These are phyloP conservation scores for Omphalotus guepiniiformis DNA, from an alignment of 768 basidiomycete genomes.

Conservation along the genomic window DNA sequence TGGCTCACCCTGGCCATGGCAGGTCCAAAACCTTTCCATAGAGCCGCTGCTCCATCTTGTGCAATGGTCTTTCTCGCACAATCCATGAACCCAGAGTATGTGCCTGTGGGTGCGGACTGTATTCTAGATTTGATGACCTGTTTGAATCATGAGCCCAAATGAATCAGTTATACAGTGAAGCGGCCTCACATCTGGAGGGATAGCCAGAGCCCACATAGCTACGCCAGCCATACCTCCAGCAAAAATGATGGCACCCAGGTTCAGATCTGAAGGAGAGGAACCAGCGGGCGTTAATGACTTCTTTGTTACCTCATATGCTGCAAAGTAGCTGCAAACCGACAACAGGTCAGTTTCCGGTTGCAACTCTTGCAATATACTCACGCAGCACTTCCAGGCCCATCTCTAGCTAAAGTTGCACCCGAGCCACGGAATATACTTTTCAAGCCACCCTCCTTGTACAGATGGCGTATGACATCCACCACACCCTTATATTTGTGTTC, in stretches of 20 bases:
- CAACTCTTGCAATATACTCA: constrained; percentile 36
- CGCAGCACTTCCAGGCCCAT: constrained; percentile 96
- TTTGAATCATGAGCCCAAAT: constrained; percentile 2
- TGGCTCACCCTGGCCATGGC: constrained; percentile 84
- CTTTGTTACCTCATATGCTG: constrained; percentile 94
- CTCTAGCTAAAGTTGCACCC: constrained; percentile 87
- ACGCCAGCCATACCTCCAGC: constrained; percentile 95
- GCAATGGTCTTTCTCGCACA: constrained; percentile 91
- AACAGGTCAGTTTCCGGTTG: constrained; percentile 1
- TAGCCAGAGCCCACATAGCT: constrained; percentile 97
- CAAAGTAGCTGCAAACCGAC: constrained; percentile 74
- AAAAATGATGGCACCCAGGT: constrained; percentile 80
- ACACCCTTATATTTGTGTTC: constrained; percentile 84
- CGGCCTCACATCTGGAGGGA: constrained; percentile 91
- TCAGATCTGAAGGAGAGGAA: constrained; percentile 73
- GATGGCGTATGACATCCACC: constrained; percentile 80
- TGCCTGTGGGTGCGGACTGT: constrained; percentile 95
- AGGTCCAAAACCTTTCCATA: constrained; percentile 98
- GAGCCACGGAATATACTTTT: constrained; percentile 91
- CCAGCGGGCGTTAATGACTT: constrained; percentile 78
- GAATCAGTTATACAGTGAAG: neutral
- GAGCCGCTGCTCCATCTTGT: constrained; percentile 75
- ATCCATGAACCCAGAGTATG: constrained; percentile 93
- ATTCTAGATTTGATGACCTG: constrained; percentile 95
- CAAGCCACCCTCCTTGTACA: constrained; percentile 93